Percentiles rank a stretch among this genome's conserved stretches.
These are phyloP conservation scores for Thelephora terrestris DNA, from an alignment of 1,284 basidiomycete species.

Conservation along the genomic window DNA sequence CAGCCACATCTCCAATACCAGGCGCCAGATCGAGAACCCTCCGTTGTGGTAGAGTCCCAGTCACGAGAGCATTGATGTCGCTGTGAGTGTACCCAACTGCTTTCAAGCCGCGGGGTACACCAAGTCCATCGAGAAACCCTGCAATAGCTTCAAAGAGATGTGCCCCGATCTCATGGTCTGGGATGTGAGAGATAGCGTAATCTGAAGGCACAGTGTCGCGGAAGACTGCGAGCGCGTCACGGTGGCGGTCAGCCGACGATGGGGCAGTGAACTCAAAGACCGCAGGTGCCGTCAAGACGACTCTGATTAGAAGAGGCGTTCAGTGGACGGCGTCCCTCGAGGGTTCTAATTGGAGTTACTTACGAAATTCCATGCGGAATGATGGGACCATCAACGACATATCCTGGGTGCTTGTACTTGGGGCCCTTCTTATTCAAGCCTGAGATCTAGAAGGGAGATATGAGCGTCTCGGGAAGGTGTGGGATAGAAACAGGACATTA, in stretches of 20 bases:
- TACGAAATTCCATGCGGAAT: conserved; percentile 87
- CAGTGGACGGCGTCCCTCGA: not conserved
- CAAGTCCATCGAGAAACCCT: conserved; percentile 79
- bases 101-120: conserved; percentile 82
- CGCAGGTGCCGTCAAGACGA: conserved; percentile 85
- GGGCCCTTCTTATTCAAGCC: conserved; percentile 92
- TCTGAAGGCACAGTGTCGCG: conserved; percentile 52
- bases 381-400: conserved; percentile 74
- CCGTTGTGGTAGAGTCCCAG: conserved; percentile 82
- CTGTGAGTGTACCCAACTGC: conserved; percentile 71
- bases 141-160: conserved; percentile 87
- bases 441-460: conserved; percentile 57
- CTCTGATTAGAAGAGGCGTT: conserved; percentile 25
- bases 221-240: conserved; percentile 84
- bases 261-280: conserved; percentile 94
- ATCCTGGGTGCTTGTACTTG: conserved; percentile 82
- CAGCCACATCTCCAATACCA: conserved; percentile 70
- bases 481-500: conserved; percentile 23
- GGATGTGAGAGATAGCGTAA: conserved; percentile 61
- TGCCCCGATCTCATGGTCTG: conserved; percentile 75
- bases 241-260: conserved; percentile 83
- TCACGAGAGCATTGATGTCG: conserved; percentile 64
- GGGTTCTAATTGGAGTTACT: conserved; percentile 10
- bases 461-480: not conserved
- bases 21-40: conserved; percentile 84